Base-by-base conservation (phyloP, 1,284 basidiomycete genomes). In the Schizophyllum commune region DNA sequence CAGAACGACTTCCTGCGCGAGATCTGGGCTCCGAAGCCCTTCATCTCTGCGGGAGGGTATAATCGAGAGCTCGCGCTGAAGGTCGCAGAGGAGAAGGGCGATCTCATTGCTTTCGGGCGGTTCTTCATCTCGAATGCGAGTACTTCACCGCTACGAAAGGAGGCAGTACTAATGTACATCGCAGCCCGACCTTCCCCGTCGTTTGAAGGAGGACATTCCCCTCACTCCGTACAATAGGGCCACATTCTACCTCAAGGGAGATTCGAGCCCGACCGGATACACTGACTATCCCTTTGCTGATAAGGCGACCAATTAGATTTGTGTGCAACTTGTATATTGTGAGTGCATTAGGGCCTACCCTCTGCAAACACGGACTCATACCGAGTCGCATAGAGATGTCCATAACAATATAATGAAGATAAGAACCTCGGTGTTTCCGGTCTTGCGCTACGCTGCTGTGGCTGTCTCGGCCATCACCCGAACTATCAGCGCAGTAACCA, bases 151-250 rank as follows among this genome's bases (percentile, higher is more conserved):
- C 15, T 21, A 13, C n/a, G 5, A 27, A 27, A 3, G 27, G 27
- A 27, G 27, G 27, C 27, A 27, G 2, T 5, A 3, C 27, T 27
- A 5, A 27, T 5, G 3, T 27, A 5, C 27, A 5, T 3, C 27
- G 54, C 70, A 79, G 76, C 85, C 85, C 2, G 84, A 87, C 67
- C 72, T 88, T 0, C 79, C 79, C 0, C 63, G 71, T 17, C 75
- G 85, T 5, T 58, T 79, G 51, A 72, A 68, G 60, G 68, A 75
- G 52, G 65, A 75, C 51, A 61, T 78, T 0, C 68, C 74, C 0
- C 62, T 78, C 27, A 70, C 66, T 1, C 56, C 64, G 0, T 72
- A 69, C 52, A 64, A 79, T 56, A 63, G 68, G 5, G 63, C 66
- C 20, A 75, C 73, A 4, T 81, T 76, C 58, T 77, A 75, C 62